Evolutionary conservation across 106 monocot species (phyloP).

Genomic region (Platanthera zijinensis): DNA sequence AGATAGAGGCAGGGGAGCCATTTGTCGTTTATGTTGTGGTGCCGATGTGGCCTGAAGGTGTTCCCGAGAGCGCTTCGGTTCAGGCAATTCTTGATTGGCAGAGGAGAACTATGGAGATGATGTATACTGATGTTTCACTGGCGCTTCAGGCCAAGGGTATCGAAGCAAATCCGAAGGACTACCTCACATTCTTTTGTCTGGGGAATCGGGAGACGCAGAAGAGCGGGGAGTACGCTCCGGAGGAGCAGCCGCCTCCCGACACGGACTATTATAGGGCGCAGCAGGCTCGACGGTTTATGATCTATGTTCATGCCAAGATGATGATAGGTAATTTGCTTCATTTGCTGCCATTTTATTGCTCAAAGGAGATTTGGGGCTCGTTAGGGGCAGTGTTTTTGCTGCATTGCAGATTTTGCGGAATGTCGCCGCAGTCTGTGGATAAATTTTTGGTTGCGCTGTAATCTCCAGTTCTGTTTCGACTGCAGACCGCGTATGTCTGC

Average conservation of each 20-base stretch:
- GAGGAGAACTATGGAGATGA: constrained; percentile 53
- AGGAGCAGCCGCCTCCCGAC: constrained; percentile 28
- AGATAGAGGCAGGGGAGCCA: constrained; percentile 44
- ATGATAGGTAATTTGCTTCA: constrained; percentile 33
- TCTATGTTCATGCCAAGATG: constrained; percentile 57
- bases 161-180: constrained; percentile 34
- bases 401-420: no score
- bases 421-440: no score
- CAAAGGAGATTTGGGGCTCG: no score
- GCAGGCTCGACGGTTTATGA: constrained; percentile 43
- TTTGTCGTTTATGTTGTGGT: constrained; percentile 46
- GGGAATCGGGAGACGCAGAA: constrained; percentile 40
- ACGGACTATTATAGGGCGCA: constrained; percentile 41
- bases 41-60: constrained; percentile 48
- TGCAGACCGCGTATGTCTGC: no score
- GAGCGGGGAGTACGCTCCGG: constrained; percentile 29
- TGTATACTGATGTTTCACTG: constrained; percentile 36
- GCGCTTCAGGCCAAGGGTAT: constrained; percentile 34
- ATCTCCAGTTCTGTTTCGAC: no score
- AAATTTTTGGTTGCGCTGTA: no score
- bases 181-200: constrained; percentile 47
- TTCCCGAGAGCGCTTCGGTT: constrained; percentile 38
- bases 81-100: constrained; percentile 54
- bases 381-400: no score
- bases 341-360: background rate